phyloP scores from a whole-genome alignment of 148 eudicot genomes.

The Beta vulgaris region DNA sequence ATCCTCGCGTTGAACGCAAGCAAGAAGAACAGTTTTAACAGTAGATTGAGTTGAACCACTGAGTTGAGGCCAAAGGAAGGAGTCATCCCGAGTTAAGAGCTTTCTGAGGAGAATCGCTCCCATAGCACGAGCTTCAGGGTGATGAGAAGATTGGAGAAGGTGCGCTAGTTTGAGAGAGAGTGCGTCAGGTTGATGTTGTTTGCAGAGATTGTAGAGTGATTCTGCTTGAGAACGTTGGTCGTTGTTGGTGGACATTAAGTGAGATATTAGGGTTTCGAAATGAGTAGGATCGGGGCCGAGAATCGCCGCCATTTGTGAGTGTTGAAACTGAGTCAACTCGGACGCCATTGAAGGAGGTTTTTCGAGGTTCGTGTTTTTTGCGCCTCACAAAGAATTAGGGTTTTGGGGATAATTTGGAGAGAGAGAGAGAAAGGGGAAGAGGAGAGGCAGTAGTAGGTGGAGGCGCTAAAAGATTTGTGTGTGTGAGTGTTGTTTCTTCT shows the following conservation, averaged over 20 bases:
- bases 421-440: not conserved
- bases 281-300: constrained; percentile 49
- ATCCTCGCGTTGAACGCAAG: constrained; percentile 57
- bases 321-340: constrained; percentile 52
- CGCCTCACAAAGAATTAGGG: constrained; percentile 29
- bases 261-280: constrained; percentile 66
- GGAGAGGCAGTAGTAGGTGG: not conserved
- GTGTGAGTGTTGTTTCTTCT: not conserved
- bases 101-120: constrained; percentile 49
- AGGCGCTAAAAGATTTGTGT: not conserved
- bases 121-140: constrained; percentile 51
- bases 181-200: constrained; percentile 48
- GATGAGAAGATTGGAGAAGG: constrained; percentile 38
- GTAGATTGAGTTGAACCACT: constrained; percentile 49
- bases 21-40: constrained; percentile 48
- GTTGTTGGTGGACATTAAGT: constrained; percentile 62
- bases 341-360: constrained; percentile 30
- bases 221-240: constrained; percentile 61
- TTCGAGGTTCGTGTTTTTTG: constrained; percentile 14
- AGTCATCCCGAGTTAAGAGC: constrained; percentile 44
- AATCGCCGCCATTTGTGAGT: constrained; percentile 46
- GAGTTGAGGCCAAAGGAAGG: constrained; percentile 54
- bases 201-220: constrained; percentile 53
- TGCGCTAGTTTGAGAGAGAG: constrained; percentile 51
- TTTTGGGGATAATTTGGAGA: constrained; percentile 13